Evolutionary conservation across 2,329 filamentous ascomycete species (phyloP), one percentile per base, ranked within the genome.

Genomic region (Colletotrichum sp.): DNA sequence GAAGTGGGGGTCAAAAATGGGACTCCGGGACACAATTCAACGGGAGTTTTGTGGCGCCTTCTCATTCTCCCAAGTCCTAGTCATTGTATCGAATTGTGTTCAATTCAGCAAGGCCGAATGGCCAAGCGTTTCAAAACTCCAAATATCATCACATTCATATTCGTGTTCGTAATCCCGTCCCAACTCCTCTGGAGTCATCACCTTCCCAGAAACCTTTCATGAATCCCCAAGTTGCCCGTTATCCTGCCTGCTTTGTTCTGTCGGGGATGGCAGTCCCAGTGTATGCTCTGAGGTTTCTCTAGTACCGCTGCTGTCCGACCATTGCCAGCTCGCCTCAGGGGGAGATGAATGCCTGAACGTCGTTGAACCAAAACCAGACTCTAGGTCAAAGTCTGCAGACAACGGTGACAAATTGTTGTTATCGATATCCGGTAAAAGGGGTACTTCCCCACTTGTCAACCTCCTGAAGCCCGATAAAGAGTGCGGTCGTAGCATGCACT

Each of bases 391-490:
- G 1, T 70, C 38, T n/a, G 56, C 56, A 30, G 56, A 62, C 4
- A 70, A 6, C 2, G 67, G 36, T 15, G 67, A 62, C 6, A 62
- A 6, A 1, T 26, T 26, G 6, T 43, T 58, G 15, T 0, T 52
- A 13, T 52, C n/a, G 43, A 52, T 21, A 21, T 24, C 18, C 7
- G 36, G 34, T n/a, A 69, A n/a, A 13, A 38, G 32, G 6, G 66
- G 26, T 1, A 65, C 21, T 36, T 66, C 58, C 2, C 48, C 58
- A 13, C 70, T 32, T 12, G 48, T 58, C 4, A 69, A 48, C 10
- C 73, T 60, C 34, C 58, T 73, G 21, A 69, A 73, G 15, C 36
- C 73, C 15, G 56, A 34, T 2, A 73, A 24, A 21, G 70, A 48
- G 8, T 58, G 62, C n/a, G 70, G 73, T 10, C 65, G 26, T 21